Conservation (phyloP, 2,329 filamentous ascomycete genomes). For the Neofusicoccum parvum region DNA sequence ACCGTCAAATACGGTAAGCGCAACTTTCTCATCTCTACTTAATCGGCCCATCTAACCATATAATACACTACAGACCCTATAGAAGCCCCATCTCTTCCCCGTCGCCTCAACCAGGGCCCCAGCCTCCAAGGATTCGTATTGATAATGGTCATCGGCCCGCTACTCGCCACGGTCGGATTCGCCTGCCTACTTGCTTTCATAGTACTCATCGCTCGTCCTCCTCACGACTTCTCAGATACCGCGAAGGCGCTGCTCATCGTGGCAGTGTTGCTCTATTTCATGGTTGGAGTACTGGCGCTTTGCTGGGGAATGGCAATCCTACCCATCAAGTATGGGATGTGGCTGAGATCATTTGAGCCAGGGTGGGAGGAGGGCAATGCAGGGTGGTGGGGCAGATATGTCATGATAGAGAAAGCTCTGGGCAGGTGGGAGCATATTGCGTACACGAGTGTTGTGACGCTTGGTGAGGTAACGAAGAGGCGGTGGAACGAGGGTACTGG, state of each 20-base stretch:
- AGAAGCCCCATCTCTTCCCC: background rate
- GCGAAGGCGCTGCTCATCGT: background rate
- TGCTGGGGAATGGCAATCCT: background rate
- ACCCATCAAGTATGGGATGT: background rate
- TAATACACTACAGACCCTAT: background rate
- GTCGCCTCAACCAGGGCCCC: background rate
- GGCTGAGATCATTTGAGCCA: background rate
- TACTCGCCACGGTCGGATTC: background rate
- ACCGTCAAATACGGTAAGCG: background rate
- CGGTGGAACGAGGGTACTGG: no score
- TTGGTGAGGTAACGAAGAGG: no score
- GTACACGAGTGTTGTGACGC: background rate
- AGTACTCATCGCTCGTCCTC: background rate
- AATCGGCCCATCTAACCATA: background rate
- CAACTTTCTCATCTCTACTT: no score
- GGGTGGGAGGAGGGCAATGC: background rate
- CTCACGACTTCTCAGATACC: background rate
- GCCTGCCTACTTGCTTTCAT: background rate
- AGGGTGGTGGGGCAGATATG: background rate
- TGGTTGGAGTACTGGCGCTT: background rate
- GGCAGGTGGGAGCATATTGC: background rate
- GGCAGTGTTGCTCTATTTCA: background rate
- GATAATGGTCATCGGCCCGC: background rate
- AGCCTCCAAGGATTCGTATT: background rate
- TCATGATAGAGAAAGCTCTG: background rate